A percentile compares a stretch with the other conserved stretches of the same genome.
Conservation (phyloP, 1,284 basidiomycete species). For the Fomitopsis schrenkii region DNA sequence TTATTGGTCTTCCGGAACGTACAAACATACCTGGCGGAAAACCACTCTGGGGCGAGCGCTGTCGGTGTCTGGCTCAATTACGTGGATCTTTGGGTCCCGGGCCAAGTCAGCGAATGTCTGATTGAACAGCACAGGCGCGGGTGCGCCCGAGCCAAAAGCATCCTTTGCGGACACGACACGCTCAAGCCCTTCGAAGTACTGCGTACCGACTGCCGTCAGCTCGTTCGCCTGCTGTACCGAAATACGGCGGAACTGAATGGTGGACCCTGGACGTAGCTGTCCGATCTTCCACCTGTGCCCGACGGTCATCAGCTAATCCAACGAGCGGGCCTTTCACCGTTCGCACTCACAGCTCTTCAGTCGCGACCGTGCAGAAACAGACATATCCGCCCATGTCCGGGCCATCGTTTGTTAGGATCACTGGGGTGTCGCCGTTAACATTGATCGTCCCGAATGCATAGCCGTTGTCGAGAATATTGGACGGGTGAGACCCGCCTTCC, state of each 20-base stretch:
- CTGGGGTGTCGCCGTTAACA: constrained; percentile 71
- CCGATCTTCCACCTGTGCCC: constrained; percentile 56
- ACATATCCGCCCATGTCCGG: constrained; percentile 66
- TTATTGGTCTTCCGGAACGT: not conserved
- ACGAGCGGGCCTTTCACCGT: not conserved
- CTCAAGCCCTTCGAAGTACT: constrained; percentile 4
- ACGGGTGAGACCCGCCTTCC: constrained; percentile 70
- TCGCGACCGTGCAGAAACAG: constrained; percentile 50
- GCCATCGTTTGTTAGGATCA: constrained; percentile 59
- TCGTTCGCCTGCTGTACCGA: constrained; percentile 32
- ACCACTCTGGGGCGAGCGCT: constrained; percentile 28
- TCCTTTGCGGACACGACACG: not conserved
- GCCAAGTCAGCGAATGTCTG: constrained; percentile 5
- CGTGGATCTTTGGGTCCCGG: constrained; percentile 32
- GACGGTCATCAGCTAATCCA: not conserved
- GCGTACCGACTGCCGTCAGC: constrained; percentile 1
- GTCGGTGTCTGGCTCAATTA: constrained; percentile 17
- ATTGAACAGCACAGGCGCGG: not conserved
- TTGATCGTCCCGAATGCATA: constrained; percentile 61
- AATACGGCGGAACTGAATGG: constrained; percentile 46
- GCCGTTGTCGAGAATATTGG: constrained; percentile 68
- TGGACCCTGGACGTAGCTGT: constrained; percentile 51
- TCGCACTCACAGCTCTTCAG: constrained; percentile 43
- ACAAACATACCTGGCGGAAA: constrained; percentile 39
- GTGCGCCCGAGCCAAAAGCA: not conserved